Evolutionary conservation across 129 eudicot species (phyloP).

Genomic region (Dittrichia graveolens): DNA sequence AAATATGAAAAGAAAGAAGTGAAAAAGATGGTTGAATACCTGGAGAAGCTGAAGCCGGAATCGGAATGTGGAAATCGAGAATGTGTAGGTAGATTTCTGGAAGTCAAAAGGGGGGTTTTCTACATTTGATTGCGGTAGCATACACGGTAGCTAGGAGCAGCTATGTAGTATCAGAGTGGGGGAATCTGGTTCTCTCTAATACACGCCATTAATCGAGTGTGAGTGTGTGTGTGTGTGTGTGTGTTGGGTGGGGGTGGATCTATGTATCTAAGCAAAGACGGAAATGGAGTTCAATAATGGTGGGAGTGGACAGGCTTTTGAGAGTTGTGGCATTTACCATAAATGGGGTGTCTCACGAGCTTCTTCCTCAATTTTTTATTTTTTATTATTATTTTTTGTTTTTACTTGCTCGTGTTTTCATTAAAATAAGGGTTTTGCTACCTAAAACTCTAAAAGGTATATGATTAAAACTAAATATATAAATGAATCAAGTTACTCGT

Average conservation of each 20-base stretch:
- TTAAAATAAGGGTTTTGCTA: too few species aligned
- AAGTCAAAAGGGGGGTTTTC: constrained; percentile 3
- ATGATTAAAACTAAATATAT: too few species aligned
- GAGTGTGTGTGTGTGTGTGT: constrained; percentile 1
- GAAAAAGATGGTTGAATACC: constrained; percentile 20
- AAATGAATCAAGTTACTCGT: too few species aligned
- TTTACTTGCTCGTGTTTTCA: too few species aligned
- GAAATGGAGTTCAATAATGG: constrained; percentile 28
- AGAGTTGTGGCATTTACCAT: constrained; percentile 16
- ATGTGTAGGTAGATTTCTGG: neutral
- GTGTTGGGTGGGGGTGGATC: constrained; percentile 19
- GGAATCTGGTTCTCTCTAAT: constrained; percentile 25
- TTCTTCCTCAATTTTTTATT: too few species aligned
- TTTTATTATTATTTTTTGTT: too few species aligned
- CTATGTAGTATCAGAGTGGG: neutral
- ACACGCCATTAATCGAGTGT: constrained; percentile 10
- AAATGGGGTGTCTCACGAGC: constrained; percentile 38
- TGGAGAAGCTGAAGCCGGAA: neutral
- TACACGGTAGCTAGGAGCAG: constrained; percentile 5
- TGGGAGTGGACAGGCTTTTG: constrained; percentile 22
- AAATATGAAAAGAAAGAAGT: neutral
- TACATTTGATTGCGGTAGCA: constrained; percentile 1
- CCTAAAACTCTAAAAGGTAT: too few species aligned
- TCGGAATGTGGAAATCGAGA: too few species aligned
- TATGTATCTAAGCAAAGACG: constrained; percentile 4